Evolutionary conservation across 441 rosid genomes (phyloP), one percentile per base, ranked within the genome.

Genomic region (Euphorbia celastroides): DNA sequence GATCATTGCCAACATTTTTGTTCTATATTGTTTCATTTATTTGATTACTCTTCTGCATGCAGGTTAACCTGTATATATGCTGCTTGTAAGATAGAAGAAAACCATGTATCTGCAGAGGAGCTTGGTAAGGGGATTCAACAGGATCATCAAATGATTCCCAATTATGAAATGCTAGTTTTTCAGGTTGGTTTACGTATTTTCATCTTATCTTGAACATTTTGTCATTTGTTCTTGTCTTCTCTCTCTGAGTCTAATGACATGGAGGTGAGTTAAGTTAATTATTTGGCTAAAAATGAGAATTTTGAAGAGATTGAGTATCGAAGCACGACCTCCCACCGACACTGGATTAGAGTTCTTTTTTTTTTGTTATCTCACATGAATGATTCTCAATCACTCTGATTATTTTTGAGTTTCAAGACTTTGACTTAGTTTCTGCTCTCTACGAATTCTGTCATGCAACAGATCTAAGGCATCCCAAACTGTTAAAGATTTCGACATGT

Each of bases 71-170:
- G 99, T 74, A 88, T 93, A 62, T 93, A 93, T 79, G 82, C 90
- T 8, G 90, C 99, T 48, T 89, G 99, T 81, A 93, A 93, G 76
- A 90, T 93, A 74, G 98, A 93, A 74, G 99, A 93, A 78, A 93
- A 91, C 78, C 99, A 91, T 62, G 99, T 93, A 26, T 93, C 97
- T 57, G 99, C 97, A 20, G 99, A 93, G 86, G 99, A 93, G 89
- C 93, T 93, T 78, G 98, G 97, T 72, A 90, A 90, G 79, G 97
- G 97, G 70, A 91, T 93, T 77, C 84, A 89, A 60, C 96, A 93
- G 83, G 97, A 93, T 84, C 99, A 89, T 79, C 99, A 85, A 56
- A 72, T 93, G 80, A 93, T 93, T 85, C 97, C 91, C 80, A 91
- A 93, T 80, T 91, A 85, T 19, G 96, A 93, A 90, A 91, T 93